A percentile compares a stretch with the other conserved stretches of the same genome.
phyloP scores from a whole-genome alignment of 176 grass and related monocot species.

The Dendrocalamus sinicus region DNA sequence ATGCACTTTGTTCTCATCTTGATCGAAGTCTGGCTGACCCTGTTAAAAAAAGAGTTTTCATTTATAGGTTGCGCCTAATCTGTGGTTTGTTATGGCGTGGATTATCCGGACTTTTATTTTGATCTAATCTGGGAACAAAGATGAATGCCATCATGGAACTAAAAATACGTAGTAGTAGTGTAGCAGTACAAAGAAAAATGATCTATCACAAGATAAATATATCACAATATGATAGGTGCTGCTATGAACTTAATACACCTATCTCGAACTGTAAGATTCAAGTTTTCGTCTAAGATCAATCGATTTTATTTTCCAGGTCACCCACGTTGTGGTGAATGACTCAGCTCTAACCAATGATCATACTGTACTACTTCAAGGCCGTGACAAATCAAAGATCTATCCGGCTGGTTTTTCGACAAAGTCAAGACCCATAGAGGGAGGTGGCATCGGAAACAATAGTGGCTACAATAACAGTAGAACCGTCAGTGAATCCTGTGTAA shows the following conservation, averaged over 20 bases:
- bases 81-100: background rate
- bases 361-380: slow-evolving; percentile 16
- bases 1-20: background rate
- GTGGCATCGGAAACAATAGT: background rate
- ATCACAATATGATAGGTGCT: background rate
- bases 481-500: background rate
- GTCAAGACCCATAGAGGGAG: background rate
- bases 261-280: background rate
- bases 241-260: background rate
- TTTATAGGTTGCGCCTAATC: background rate
- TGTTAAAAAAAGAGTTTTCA: background rate
- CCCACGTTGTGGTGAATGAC: slow-evolving; percentile 1
- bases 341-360: slow-evolving; percentile 21
- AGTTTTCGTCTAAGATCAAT: background rate
- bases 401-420: background rate
- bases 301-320: background rate
- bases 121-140: background rate
- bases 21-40: background rate
- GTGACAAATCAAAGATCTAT: background rate
- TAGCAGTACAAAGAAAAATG: background rate
- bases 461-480: background rate
- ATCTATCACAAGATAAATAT: background rate
- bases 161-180: background rate
- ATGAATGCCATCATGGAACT: background rate
- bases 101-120: background rate